Evolutionary conservation across 148 eudicot genomes (phyloP).

Genomic region (Cornus florida): DNA sequence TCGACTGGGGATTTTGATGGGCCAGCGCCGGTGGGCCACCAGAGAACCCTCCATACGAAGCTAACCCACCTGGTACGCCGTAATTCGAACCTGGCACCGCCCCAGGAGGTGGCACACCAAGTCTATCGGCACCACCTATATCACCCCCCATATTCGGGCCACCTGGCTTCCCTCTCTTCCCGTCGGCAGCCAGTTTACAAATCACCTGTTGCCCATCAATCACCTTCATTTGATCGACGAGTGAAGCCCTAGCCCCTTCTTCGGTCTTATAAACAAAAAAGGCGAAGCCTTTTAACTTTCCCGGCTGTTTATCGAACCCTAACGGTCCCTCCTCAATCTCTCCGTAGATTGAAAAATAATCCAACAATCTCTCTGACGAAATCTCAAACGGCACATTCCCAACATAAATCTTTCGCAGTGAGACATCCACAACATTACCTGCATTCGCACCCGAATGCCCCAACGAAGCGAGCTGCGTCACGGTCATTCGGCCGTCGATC

Average conservation of each 20-base stretch:
- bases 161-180: constrained; percentile 64
- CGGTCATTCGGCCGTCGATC: constrained; percentile 87
- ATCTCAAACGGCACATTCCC: constrained; percentile 84
- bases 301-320: constrained; percentile 83
- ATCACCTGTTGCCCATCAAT: constrained; percentile 78
- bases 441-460: constrained; percentile 25
- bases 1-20: constrained; percentile 25
- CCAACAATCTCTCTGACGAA: constrained; percentile 65
- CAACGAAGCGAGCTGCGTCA: constrained; percentile 68
- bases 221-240: constrained; percentile 67
- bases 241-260: constrained; percentile 73
- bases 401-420: constrained; percentile 79
- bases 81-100: constrained; percentile 19
- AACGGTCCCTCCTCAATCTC: constrained; percentile 98
- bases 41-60: constrained; percentile 32
- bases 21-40: constrained; percentile 26
- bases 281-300: constrained; percentile 81
- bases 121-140: constrained; percentile 24
- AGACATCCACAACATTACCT: constrained; percentile 48
- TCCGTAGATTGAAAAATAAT: constrained; percentile 57
- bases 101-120: constrained; percentile 25
- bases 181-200: constrained; percentile 88
- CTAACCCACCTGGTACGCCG: constrained; percentile 29
- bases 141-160: constrained; percentile 21
- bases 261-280: constrained; percentile 86